Evolutionary conservation across 2,329 filamentous ascomycete genomes (phyloP).

Genomic region (Aspergillus sojae): DNA sequence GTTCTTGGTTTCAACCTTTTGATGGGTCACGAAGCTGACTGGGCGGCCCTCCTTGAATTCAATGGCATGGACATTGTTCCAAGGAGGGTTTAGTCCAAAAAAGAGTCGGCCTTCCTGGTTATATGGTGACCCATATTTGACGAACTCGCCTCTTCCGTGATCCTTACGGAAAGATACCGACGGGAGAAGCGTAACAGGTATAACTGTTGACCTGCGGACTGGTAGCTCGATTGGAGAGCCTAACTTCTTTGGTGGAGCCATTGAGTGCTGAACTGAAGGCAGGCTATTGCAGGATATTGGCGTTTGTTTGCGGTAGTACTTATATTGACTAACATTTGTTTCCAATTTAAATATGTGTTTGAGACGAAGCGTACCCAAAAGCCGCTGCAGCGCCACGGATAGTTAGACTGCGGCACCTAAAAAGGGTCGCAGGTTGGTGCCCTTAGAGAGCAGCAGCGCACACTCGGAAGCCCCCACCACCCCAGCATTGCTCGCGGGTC

Average conservation of each 20-base stretch:
- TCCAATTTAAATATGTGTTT: background rate
- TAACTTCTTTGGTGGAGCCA: slow-evolving; percentile 2
- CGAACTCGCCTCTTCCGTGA: slow-evolving; percentile 1
- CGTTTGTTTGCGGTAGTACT: background rate
- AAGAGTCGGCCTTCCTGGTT: slow-evolving; percentile 9
- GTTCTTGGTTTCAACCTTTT: slow-evolving; percentile 1
- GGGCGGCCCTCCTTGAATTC: slow-evolving; percentile 10
- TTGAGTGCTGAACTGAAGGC: background rate
- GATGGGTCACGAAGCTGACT: slow-evolving; percentile 7
- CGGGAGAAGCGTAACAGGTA: background rate
- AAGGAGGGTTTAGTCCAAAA: slow-evolving; percentile 5
- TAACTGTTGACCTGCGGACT: background rate
- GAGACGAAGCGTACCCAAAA: background rate
- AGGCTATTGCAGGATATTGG: background rate
- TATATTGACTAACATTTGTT: background rate
- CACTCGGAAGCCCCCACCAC: background rate
- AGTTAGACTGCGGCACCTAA: background rate
- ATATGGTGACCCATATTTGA: slow-evolving; percentile 11
- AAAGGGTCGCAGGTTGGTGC: background rate
- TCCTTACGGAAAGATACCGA: slow-evolving; percentile 2
- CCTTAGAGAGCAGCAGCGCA: background rate
- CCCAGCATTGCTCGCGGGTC: background rate
- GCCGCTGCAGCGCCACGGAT: background rate
- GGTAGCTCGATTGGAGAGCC: slow-evolving; percentile 5
- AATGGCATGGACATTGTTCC: slow-evolving; percentile 11